These are phyloP conservation scores for Alternaria alternata DNA, from an alignment of 2,329 filamentous ascomycete genomes.

Conservation along the genomic window DNA sequence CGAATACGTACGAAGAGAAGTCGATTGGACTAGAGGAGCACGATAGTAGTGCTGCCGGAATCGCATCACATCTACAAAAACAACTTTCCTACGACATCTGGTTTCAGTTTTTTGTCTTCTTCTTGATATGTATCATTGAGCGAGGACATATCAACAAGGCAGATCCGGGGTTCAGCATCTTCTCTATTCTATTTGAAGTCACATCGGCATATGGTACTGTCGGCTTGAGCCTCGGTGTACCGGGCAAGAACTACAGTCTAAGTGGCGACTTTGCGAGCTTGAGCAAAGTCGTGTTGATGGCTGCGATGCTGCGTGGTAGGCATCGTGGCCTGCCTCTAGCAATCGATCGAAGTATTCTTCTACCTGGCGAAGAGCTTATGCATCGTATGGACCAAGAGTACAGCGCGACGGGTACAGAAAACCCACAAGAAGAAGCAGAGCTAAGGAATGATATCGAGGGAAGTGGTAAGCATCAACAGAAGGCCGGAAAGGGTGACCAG, in stretches of 20 bases:
- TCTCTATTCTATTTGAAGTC: slow-evolving; percentile 62
- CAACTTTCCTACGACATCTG: slow-evolving; percentile 74
- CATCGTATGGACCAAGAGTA: slow-evolving; percentile 44
- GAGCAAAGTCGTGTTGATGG: slow-evolving; percentile 66
- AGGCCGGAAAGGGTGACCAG: slow-evolving; percentile 21
- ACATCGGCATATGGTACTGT: slow-evolving; percentile 68
- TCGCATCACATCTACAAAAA: slow-evolving; percentile 63
- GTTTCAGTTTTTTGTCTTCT: slow-evolving; percentile 68
- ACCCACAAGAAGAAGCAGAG: slow-evolving; percentile 25
- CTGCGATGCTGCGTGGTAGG: slow-evolving; percentile 60
- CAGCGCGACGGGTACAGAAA: slow-evolving; percentile 24
- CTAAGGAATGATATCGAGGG: slow-evolving; percentile 25
- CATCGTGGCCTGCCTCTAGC: slow-evolving; percentile 42
- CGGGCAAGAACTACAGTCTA: slow-evolving; percentile 64
- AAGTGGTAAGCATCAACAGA: slow-evolving; percentile 17
- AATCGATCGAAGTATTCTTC: slow-evolving; percentile 42
- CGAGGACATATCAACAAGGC: slow-evolving; percentile 60
- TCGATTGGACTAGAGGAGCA: slow-evolving; percentile 66
- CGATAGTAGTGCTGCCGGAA: slow-evolving; percentile 23
- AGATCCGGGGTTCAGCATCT: slow-evolving; percentile 39
- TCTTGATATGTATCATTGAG: slow-evolving; percentile 69
- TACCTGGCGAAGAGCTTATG: slow-evolving; percentile 47
- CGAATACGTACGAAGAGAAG: slow-evolving; percentile 76
- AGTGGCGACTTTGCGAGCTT: slow-evolving; percentile 62
- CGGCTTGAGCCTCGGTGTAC: slow-evolving; percentile 66